A percentile compares a stretch with the other conserved stretches of the same genome.
Conservation (phyloP, 805 yeast species). For the Naumovozyma castellii region DNA sequence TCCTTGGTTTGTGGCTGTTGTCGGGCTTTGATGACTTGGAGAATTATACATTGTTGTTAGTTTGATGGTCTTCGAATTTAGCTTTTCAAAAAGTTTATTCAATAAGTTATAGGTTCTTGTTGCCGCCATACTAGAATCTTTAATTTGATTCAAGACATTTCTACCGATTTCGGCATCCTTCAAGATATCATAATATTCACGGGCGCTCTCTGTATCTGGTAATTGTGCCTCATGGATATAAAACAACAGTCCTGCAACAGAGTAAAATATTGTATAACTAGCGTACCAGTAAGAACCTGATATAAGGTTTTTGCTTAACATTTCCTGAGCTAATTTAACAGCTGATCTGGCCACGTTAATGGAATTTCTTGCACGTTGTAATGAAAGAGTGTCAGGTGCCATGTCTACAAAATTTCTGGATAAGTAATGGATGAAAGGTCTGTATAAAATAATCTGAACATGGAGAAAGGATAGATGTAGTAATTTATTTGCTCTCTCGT, state of each 20-base stretch:
- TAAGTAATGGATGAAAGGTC: constrained; percentile 74
- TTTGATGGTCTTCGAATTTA: constrained; percentile 61
- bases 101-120: constrained; percentile 69
- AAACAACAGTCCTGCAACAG: constrained; percentile 80
- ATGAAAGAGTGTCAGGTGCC: constrained; percentile 33
- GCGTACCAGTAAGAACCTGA: constrained; percentile 92
- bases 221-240: constrained; percentile 54
- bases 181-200: constrained; percentile 48
- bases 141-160: constrained; percentile 58
- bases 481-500: constrained; percentile 65
- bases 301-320: constrained; percentile 61
- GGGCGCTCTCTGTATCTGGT: constrained; percentile 35
- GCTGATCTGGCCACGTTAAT: constrained; percentile 76
- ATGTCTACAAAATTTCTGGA: constrained; percentile 42
- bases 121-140: constrained; percentile 70
- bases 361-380: constrained; percentile 74
- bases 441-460: constrained; percentile 73
- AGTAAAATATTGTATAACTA: constrained; percentile 85
- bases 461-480: constrained; percentile 68
- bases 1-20: background rate
- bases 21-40: background rate
- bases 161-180: constrained; percentile 78
- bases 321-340: constrained; percentile 67
- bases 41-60: constrained; percentile 22
- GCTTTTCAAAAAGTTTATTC: constrained; percentile 69